A percentile compares a stretch with the other conserved stretches of the same genome.
Conservation (phyloP, 306 rosid species). For the Canavalia ensiformis region DNA sequence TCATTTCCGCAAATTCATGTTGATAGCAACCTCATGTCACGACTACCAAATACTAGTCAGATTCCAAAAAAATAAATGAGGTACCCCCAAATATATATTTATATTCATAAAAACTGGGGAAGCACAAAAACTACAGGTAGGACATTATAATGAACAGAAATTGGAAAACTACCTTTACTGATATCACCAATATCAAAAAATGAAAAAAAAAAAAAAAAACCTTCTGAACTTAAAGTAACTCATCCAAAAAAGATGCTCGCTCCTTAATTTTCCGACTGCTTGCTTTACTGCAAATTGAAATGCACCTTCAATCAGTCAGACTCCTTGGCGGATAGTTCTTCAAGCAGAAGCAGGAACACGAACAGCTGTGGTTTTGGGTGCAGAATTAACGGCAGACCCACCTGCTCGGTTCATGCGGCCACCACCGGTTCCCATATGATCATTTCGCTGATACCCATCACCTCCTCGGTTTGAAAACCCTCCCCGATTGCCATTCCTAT, state of each 20-base stretch:
- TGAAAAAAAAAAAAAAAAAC: constrained; percentile 14
- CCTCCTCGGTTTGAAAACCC: constrained; percentile 68
- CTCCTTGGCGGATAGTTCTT: constrained; percentile 39
- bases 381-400: constrained; percentile 55
- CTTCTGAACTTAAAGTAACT: constrained; percentile 48
- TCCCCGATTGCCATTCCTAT: constrained; percentile 65
- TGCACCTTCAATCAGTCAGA: constrained; percentile 29
- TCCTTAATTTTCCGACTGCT: constrained; percentile 48
- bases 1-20: constrained; percentile 42
- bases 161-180: constrained; percentile 48
- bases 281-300: constrained; percentile 46
- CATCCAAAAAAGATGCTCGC: constrained; percentile 44
- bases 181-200: constrained; percentile 45
- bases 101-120: constrained; percentile 53
- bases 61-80: not conserved
- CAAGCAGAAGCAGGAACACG: constrained; percentile 77
- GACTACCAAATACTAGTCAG: constrained; percentile 38
- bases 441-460: constrained; percentile 71
- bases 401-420: constrained; percentile 67
- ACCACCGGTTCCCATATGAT: constrained; percentile 55
- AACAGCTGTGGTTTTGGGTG: constrained; percentile 55
- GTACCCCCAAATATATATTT: constrained; percentile 43
- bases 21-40: constrained; percentile 33
- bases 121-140: constrained; percentile 48
- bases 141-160: constrained; percentile 47